These are phyloP conservation scores for Physocladia obscura DNA, from an alignment of 192 early-diverging fungal genomes.

Conservation along the genomic window DNA sequence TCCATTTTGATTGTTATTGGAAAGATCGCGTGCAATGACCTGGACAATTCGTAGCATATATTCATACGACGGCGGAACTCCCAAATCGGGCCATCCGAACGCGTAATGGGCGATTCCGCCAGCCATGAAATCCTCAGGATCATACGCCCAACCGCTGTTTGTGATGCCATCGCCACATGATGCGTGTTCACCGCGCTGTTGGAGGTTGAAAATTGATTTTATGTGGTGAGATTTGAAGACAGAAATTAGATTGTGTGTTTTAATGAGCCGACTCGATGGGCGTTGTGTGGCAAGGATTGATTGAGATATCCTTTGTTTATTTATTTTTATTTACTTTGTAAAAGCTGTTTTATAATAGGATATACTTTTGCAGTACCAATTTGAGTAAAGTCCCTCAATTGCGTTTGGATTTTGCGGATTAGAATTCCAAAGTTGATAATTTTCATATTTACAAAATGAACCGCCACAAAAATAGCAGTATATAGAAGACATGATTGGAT, in stretches of 20 bases:
- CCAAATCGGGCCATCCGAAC: constrained; percentile 54
- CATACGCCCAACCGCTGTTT: constrained; percentile 40
- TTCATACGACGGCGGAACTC: constrained; percentile 43
- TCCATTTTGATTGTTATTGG: too few species aligned
- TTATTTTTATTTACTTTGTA: not conserved
- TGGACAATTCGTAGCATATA: constrained; percentile 46
- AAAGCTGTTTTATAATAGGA: not conserved
- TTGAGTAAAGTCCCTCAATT: constrained; percentile 46
- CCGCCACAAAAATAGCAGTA: constrained; percentile 53
- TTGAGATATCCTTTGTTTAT: constrained; percentile 39
- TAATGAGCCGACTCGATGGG: constrained; percentile 45
- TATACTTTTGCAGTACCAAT: constrained; percentile 22
- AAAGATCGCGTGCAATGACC: constrained; percentile 43
- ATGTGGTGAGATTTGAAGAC: constrained; percentile 31
- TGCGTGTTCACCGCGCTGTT: constrained; percentile 45
- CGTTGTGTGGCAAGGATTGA: constrained; percentile 50
- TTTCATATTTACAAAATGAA: constrained; percentile 48
- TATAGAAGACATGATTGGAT: constrained; percentile 41
- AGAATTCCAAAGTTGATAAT: constrained; percentile 42
- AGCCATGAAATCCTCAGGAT: constrained; percentile 47
- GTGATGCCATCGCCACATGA: constrained; percentile 47
- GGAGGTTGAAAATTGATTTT: constrained; percentile 45
- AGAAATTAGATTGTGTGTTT: constrained; percentile 24
- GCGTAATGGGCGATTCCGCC: constrained; percentile 45
- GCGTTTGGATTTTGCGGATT: constrained; percentile 36